A percentile compares a stretch with the other conserved stretches of the same genome.
Conservation (phyloP, 1,139 yeast genomes). For the Zygotorulaspora mrakii region DNA sequence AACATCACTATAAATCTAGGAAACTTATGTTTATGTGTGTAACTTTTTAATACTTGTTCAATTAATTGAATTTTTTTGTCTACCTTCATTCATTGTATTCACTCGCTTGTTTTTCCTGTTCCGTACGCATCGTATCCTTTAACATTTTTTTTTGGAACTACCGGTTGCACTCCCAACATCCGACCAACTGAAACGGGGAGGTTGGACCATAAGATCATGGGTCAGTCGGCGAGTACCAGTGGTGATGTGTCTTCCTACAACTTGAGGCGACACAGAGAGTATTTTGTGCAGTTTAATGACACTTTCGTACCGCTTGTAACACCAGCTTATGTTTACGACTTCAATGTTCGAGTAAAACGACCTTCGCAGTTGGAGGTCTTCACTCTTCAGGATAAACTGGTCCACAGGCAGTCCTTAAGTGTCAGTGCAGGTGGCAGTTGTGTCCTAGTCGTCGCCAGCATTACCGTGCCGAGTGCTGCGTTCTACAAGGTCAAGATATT, state of each 20-base stretch:
- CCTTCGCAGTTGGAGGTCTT: neutral
- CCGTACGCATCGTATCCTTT: neutral
- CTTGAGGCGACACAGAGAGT: conserved; percentile 3
- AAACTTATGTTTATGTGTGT: conserved; percentile 1
- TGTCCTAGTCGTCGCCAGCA: neutral
- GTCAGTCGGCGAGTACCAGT: conserved; percentile 12
- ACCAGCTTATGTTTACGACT: neutral
- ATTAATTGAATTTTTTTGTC: too few relatives aligned
- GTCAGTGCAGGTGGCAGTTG: neutral
- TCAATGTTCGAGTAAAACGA: neutral
- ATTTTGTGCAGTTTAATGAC: conserved; percentile 7
- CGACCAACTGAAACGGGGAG: neutral
- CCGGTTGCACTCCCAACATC: neutral
- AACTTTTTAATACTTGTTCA: conserved; percentile 2
- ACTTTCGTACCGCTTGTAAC: neutral
- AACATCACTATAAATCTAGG: neutral
- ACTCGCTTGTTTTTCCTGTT: neutral
- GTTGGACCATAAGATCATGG: conserved; percentile 5
- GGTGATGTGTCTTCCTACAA: conserved; percentile 1
- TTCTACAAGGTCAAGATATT: neutral
- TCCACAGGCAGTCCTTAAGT: neutral
- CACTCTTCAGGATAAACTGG: neutral
- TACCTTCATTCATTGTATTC: too few relatives aligned
- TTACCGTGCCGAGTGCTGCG: neutral
- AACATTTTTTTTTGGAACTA: neutral